Conservation (phyloP, 2,329 filamentous ascomycete genomes). For the Herpotrichia juniperi region DNA sequence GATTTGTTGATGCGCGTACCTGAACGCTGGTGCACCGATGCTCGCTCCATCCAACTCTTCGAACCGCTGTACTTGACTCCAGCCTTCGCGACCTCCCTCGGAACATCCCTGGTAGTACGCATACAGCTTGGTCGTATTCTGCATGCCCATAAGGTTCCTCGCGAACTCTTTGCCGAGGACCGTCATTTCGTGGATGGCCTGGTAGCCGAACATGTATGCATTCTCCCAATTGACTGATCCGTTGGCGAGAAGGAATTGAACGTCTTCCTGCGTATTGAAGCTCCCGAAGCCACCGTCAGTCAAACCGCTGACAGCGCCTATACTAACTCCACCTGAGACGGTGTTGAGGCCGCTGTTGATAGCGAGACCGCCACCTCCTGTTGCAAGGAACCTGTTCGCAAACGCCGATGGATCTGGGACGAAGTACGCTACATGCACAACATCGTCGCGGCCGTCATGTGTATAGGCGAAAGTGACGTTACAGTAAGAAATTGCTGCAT, state of each 20-base stretch:
- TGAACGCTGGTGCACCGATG: conserved; percentile 56
- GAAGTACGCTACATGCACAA: conserved; percentile 46
- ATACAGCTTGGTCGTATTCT: conserved; percentile 36
- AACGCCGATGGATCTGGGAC: conserved; percentile 50
- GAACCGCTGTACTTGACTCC: conserved; percentile 59
- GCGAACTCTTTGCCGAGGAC: conserved; percentile 52
- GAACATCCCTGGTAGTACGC: conserved; percentile 63
- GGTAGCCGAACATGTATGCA: conserved; percentile 57
- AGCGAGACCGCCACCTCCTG: conserved; percentile 53
- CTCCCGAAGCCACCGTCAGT: conserved; percentile 59
- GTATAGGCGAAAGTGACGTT: conserved; percentile 54
- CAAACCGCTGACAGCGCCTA: conserved; percentile 53
- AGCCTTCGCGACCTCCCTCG: conserved; percentile 58
- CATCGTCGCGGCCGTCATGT: conserved; percentile 44
- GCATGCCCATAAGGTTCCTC: conserved; percentile 40
- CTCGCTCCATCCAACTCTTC: conserved; percentile 56
- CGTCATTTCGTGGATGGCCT: conserved; percentile 59
- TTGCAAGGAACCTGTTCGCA: conserved; percentile 52
- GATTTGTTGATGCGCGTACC: conserved; percentile 54
- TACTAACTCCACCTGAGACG: conserved; percentile 49
- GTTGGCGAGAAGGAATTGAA: conserved; percentile 40
- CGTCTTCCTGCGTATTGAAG: conserved; percentile 49
- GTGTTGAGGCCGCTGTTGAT: conserved; percentile 48
- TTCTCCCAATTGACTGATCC: conserved; percentile 58
- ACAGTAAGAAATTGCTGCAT: conserved; percentile 46